A percentile compares a stretch with the other conserved stretches of the same genome.
Evolutionary conservation across 2,329 filamentous ascomycete genomes (phyloP).

Genomic region (Cytospora piceicola): DNA sequence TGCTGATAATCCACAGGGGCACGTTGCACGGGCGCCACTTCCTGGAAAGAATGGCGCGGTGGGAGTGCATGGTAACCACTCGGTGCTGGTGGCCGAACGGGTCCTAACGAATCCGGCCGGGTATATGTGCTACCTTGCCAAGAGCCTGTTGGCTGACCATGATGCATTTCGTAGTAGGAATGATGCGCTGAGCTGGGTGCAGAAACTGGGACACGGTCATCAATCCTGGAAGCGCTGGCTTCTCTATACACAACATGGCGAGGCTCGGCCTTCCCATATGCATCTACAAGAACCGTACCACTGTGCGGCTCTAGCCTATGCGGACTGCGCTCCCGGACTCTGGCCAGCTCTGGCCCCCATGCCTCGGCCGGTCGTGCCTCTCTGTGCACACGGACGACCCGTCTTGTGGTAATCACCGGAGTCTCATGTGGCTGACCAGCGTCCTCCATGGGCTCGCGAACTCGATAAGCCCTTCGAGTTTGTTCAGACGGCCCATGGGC

Average conservation of each 20-base stretch:
- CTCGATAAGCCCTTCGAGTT: constrained; percentile 21
- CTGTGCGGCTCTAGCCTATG: constrained; percentile 11
- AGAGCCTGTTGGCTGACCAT: constrained; percentile 7
- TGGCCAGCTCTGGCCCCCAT: constrained; percentile 12
- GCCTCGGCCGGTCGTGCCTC: constrained; percentile 10
- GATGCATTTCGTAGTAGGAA: constrained; percentile 18
- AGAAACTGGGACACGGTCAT: constrained; percentile 2
- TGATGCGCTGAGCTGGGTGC: constrained; percentile 13
- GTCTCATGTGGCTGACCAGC: not conserved
- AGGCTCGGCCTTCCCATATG: constrained; percentile 10
- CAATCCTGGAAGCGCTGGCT: constrained; percentile 23
- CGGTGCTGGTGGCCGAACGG: constrained; percentile 5
- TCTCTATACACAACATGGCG: constrained; percentile 21
- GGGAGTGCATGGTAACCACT: not conserved
- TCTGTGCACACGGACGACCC: constrained; percentile 24
- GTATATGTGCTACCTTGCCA: constrained; percentile 16
- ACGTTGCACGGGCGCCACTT: not conserved
- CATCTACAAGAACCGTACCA: not conserved
- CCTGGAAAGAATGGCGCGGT: constrained; percentile 10
- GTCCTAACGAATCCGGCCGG: constrained; percentile 5
- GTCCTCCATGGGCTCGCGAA: constrained; percentile 24
- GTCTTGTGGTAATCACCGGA: constrained; percentile 15
- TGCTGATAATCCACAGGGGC: constrained; percentile 8
- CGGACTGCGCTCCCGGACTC: constrained; percentile 23
- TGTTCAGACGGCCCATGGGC: constrained; percentile 16